phyloP scores from a whole-genome alignment of 805 yeast genomes.

The Wickerhamomyces alni region DNA sequence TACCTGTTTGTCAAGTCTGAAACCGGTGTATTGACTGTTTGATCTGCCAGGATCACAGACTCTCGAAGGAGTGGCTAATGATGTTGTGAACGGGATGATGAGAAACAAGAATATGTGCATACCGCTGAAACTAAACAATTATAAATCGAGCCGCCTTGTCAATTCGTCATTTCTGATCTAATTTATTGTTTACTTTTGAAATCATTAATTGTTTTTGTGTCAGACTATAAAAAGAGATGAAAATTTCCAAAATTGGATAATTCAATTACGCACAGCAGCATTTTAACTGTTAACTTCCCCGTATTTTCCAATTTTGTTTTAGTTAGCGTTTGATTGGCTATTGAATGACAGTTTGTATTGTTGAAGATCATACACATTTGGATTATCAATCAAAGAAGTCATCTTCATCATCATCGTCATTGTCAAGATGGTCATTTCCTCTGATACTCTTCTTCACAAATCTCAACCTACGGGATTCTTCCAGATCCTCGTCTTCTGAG shows the following conservation, averaged over 20 bases:
- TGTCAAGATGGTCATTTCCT: conserved; percentile 33
- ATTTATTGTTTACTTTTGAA: too few species aligned
- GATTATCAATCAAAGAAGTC: conserved; percentile 52
- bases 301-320: too few species aligned
- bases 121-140: too few species aligned
- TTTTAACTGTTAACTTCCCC: too few species aligned
- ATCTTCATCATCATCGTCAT: conserved; percentile 38
- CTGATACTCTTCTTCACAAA: conserved; percentile 55
- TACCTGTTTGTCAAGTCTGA: conserved; percentile 12
- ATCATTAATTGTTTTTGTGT: too few species aligned
- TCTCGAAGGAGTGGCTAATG: conserved; percentile 1
- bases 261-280: too few species aligned
- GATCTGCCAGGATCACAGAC: conserved; percentile 9
- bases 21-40: conserved; percentile 8
- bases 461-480: conserved; percentile 45
- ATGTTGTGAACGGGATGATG: neutral
- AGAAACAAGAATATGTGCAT: too few species aligned
- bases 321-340: neutral
- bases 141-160: too few species aligned
- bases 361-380: too few species aligned
- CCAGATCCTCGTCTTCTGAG: conserved; percentile 53
- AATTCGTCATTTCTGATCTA: too few species aligned
- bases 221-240: too few species aligned
- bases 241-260: too few species aligned
- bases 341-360: neutral